A percentile compares a stretch with the other conserved stretches of the same genome.
Evolutionary conservation across 2,329 filamentous ascomycete species (phyloP).

Genomic region (Xylaria sp.): DNA sequence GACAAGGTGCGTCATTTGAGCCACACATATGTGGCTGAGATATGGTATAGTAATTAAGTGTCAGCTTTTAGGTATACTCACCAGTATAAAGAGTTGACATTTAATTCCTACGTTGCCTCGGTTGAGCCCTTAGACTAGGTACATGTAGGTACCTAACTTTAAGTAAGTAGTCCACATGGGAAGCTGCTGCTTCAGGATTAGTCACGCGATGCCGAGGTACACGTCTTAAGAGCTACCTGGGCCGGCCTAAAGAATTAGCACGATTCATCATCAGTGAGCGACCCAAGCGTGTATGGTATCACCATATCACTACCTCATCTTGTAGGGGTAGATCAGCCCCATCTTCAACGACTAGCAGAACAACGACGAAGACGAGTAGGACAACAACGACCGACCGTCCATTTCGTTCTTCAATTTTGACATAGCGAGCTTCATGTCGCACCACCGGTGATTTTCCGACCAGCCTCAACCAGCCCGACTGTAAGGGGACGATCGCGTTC

Average conservation of each 20-base stretch:
- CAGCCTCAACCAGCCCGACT: background rate
- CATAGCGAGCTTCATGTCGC: slow-evolving; percentile 36
- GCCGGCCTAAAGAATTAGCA: background rate
- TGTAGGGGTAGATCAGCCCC: slow-evolving; percentile 4
- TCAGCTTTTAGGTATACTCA: too few relatives aligned
- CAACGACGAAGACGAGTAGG: background rate
- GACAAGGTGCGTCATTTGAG: slow-evolving; percentile 43
- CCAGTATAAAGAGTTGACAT: too few relatives aligned
- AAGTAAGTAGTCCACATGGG: slow-evolving; percentile 14
- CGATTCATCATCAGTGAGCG: slow-evolving; percentile 25
- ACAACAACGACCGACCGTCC: background rate
- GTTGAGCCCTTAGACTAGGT: too few relatives aligned
- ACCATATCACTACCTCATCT: background rate
- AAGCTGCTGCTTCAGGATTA: background rate
- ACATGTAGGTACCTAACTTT: background rate
- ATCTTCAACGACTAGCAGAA: slow-evolving; percentile 1
- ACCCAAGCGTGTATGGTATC: background rate
- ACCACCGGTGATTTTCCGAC: slow-evolving; percentile 11
- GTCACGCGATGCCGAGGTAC: slow-evolving; percentile 49
- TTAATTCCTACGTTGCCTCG: too few relatives aligned
- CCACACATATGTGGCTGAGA: slow-evolving; percentile 37
- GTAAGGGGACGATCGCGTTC: slow-evolving; percentile 7
- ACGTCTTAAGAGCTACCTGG: slow-evolving; percentile 37
- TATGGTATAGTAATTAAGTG: background rate
- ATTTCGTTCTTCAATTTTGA: slow-evolving; percentile 5